Evolutionary conservation across 768 basidiomycete genomes (phyloP).

Genomic region (Suillus fuscotomentosus): DNA sequence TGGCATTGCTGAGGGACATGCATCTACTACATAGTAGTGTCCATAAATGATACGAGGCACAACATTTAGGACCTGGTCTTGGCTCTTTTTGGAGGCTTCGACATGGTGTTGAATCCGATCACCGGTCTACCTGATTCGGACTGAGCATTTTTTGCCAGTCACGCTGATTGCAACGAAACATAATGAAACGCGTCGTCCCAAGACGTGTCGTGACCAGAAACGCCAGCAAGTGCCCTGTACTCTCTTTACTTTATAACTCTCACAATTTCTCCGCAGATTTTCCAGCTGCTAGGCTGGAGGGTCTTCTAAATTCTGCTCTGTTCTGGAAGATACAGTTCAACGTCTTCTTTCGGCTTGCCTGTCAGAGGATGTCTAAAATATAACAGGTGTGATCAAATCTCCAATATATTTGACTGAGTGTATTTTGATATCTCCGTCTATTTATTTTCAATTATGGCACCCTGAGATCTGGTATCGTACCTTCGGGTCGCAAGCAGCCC

Average conservation of each 20-base stretch:
- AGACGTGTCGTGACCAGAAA: not conserved
- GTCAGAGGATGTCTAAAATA: not conserved
- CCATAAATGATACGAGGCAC: not conserved
- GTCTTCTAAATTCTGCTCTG: not conserved
- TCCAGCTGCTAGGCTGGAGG: not conserved
- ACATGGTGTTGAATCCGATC: not conserved
- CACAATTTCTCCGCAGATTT: not conserved
- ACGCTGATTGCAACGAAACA: not conserved
- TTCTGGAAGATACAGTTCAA: not conserved
- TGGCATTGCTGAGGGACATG: not conserved
- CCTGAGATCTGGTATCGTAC: not conserved
- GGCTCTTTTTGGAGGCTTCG: not conserved
- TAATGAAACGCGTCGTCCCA: not conserved
- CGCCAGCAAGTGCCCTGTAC: not conserved
- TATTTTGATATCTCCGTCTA: not conserved
- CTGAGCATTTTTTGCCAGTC: not conserved
- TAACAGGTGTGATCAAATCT: conserved; percentile 3
- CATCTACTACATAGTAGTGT: not conserved
- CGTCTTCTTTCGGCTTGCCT: not conserved
- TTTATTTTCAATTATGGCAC: conserved; percentile 3
- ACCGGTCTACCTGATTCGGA: not conserved
- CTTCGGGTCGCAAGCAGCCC: not conserved
- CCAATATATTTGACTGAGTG: not conserved
- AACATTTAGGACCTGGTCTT: too few relatives aligned
- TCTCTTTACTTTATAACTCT: not conserved